Base-by-base conservation (phyloP, 805 yeast genomes). In the Candida broadrunensis region DNA sequence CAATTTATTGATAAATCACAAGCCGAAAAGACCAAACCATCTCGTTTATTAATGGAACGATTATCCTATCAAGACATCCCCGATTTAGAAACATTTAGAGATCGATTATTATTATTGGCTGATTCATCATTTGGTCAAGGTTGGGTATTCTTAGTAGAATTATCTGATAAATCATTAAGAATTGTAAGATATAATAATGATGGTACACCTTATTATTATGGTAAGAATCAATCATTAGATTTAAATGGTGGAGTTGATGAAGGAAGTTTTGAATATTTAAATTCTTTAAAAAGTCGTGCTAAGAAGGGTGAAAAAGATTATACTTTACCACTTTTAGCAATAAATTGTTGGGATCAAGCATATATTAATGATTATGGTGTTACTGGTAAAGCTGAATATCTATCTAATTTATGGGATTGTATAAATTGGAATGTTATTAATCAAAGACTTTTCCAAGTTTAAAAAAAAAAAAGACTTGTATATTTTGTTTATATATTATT, bases 331-430 rank as follows among this genome's bases (percentile, higher is more conserved):
- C 65, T 93, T 35, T 72, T 93, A 49, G 85, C 81, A 37, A 73
- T 89, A 48, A 88, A 82, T 62, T 74, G 85, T 50, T 90, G 97
- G 96, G 95, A 91, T 60, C 78, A 81, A 48, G 88, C 96, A n/a
- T 93, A 83, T 61, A 54, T 88, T 34, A 67, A 77, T 20, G 98
- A 93, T 63, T 91, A 83, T 63, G 96, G 97, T 35, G 74, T 87
- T 38, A 69, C 62, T 38, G 95, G 93, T 18, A 85, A 83, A 66
- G 70, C 77, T 33, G 70, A 75, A 39, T 93, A 85, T 63, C 73
- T 93, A 49, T 77, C 77, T 45, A 83, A 82, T 47, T 81, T 83
- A 55, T 82, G 95, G 81, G 77, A 81, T 38, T 73, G 88, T 49
- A 75, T 90, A 44, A 83, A 91, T 65, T 93, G 99, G 99, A 74